Evolutionary conservation across 192 early-diverging fungal genomes (phyloP).

Genomic region (Obelidium mucronatum): DNA sequence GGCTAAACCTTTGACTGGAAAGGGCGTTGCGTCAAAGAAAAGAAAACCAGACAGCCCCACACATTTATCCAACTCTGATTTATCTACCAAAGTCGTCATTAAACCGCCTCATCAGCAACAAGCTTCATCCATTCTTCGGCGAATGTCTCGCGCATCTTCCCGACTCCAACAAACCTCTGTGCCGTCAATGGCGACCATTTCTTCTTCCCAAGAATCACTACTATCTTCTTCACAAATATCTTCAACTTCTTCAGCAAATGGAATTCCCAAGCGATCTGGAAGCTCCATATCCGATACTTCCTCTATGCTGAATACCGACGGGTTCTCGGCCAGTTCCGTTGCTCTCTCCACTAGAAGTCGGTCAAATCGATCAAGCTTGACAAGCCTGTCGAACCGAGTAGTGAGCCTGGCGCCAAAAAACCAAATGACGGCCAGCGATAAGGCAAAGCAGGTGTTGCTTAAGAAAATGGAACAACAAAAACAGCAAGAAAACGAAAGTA

Average conservation of each 20-base stretch:
- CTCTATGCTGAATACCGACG: not conserved
- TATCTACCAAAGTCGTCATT: not conserved
- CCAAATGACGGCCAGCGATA: constrained; percentile 1
- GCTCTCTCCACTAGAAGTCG: not conserved
- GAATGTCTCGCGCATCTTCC: constrained; percentile 4
- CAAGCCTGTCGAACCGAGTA: not conserved
- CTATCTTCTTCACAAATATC: no score
- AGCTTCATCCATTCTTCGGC: not conserved
- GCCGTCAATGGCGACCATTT: no score
- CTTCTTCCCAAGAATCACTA: no score
- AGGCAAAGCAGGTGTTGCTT: constrained; percentile 14
- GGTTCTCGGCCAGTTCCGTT: not conserved
- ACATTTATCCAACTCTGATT: not conserved
- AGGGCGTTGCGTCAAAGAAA: constrained; percentile 12
- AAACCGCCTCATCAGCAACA: no score
- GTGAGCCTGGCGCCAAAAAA: constrained; percentile 5
- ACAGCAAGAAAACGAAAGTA: not conserved
- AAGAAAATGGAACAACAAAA: not conserved
- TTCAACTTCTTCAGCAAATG: no score
- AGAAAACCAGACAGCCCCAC: not conserved
- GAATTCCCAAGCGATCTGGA: no score
- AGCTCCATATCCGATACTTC: no score
- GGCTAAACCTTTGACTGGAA: not conserved
- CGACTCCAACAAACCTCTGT: not conserved
- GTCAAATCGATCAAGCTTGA: not conserved